These are phyloP conservation scores for Daldinia grandis DNA, from an alignment of 495 filamentous ascomycete species.

Conservation along the genomic window DNA sequence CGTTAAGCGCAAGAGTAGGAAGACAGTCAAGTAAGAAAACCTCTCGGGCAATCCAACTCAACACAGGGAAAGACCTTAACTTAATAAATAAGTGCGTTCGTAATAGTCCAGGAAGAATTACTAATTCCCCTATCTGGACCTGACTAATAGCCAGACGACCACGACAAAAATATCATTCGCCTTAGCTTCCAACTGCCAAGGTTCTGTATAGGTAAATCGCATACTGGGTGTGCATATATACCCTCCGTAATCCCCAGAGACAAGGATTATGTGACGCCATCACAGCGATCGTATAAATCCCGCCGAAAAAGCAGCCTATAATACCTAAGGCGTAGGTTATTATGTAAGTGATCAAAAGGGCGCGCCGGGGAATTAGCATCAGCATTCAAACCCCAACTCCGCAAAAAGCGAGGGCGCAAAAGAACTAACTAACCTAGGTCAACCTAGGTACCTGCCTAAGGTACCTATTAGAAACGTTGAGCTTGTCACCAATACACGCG, in stretches of 20 bases:
- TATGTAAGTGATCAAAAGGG: constrained; percentile 17
- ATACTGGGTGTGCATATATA: not conserved
- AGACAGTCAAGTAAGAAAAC: not conserved
- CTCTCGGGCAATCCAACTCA: not conserved
- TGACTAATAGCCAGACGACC: not conserved
- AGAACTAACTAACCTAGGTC: not conserved
- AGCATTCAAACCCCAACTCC: constrained; percentile 33
- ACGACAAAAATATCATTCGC: not conserved
- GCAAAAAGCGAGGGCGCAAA: not conserved
- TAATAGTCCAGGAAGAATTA: not conserved
- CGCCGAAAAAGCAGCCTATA: not conserved
- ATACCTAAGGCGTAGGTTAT: not conserved
- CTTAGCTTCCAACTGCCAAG: not conserved
- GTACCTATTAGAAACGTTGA: not conserved
- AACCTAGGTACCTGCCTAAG: not conserved
- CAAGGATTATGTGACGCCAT: constrained; percentile 1
- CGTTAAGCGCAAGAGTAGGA: not conserved
- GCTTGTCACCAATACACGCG: not conserved
- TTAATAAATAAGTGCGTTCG: not conserved
- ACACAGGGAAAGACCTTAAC: not conserved
- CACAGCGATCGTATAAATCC: not conserved
- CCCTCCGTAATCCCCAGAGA: not conserved
- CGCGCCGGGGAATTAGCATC: constrained; percentile 24
- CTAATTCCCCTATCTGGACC: not conserved
- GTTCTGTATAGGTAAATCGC: not conserved